A percentile compares a stretch with the other conserved stretches of the same genome.
phyloP scores from a whole-genome alignment of 1,284 basidiomycete species.

The Malassezia slooffiae region DNA sequence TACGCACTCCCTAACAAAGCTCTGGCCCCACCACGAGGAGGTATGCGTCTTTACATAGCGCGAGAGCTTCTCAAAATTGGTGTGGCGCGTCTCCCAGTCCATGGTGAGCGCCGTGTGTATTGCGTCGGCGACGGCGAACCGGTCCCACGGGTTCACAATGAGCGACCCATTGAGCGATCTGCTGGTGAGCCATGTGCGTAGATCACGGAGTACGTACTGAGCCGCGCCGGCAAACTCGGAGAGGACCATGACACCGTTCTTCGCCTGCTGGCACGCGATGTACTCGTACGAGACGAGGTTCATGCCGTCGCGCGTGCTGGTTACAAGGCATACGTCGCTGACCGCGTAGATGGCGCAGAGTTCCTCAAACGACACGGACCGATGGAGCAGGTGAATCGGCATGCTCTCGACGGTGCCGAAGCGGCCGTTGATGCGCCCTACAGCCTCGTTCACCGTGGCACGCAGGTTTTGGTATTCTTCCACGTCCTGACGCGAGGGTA shows the following conservation, averaged over 20 bases:
- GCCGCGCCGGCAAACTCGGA: conserved; percentile 98
- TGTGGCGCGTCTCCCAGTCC: conserved; percentile 64
- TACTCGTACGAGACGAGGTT: conserved; percentile 99
- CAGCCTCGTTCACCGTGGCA: conserved; percentile 90
- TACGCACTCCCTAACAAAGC: conserved; percentile 29
- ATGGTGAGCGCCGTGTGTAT: conserved; percentile 89
- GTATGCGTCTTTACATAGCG: conserved; percentile 51
- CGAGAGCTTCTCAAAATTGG: conserved; percentile 89
- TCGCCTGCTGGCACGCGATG: conserved; percentile 82
- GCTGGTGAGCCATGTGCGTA: background rate
- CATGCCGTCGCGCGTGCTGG: conserved; percentile 93
- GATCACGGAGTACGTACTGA: conserved; percentile 53
- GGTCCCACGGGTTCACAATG: conserved; percentile 49
- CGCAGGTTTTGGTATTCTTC: conserved; percentile 98
- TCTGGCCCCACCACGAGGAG: conserved; percentile 42
- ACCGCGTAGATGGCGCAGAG: conserved; percentile 91
- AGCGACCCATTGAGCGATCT: conserved; percentile 47
- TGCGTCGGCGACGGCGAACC: conserved; percentile 83
- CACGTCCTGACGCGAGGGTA: conserved; percentile 92
- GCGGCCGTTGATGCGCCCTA: conserved; percentile 92
- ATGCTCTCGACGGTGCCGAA: conserved; percentile 98
- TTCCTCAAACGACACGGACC: conserved; percentile 83
- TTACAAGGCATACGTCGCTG: conserved; percentile 90
- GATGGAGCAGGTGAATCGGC: conserved; percentile 89
- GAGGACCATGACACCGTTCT: conserved; percentile 90